Base-by-base conservation (phyloP, 805 yeast species). In the Wickerhamiella dianesei region DNA sequence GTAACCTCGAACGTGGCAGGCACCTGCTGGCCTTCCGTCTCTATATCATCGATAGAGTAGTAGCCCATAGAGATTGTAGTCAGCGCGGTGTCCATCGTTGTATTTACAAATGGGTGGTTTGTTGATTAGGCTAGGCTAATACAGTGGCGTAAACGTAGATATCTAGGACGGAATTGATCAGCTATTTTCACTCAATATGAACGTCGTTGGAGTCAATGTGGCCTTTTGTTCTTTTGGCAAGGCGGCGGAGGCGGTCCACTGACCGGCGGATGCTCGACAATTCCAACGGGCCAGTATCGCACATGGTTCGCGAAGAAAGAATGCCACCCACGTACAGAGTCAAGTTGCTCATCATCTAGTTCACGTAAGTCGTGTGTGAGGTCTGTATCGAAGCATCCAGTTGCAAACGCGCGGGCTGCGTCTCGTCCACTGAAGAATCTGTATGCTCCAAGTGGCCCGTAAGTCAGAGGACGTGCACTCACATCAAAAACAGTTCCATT, bases 1-100 rank as follows among this genome's bases (percentile, higher is more conserved):
- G 80, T 73, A 41, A 79, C 73, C 53, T 81, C 79, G 66, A 88
- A 86, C 45, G 74, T 76, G 57, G 89, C 78, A 0, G 96, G 95
- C 5, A 88, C 66, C 57, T 79, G 79, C 68, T 64, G 65, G 18
- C 64, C 63, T 40, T 66, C 70, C 12, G 68, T 56, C 32, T 64
- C 57, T 20, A 66, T 60, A 40, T 61, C 67, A 40, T 59, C 64
- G 25, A 64, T 56, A 20, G 55, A 50, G 48, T 63, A 63, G 53
- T 64, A 64, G 47, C 48, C 44, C 52, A 49, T 48, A 29, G 19
- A 25, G 16, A 18, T 4, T 20, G 29, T 2, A 14, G 4, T 16
- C 16, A 16, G 12, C 19, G 1, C 19, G 21, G 19, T 5, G 9
- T 6, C 12, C 32, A 25, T n/a, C n/a, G n/a, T n/a, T n/a, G n/a